These are phyloP conservation scores for Suillus americanus DNA, from an alignment of 768 basidiomycete genomes.

Conservation along the genomic window DNA sequence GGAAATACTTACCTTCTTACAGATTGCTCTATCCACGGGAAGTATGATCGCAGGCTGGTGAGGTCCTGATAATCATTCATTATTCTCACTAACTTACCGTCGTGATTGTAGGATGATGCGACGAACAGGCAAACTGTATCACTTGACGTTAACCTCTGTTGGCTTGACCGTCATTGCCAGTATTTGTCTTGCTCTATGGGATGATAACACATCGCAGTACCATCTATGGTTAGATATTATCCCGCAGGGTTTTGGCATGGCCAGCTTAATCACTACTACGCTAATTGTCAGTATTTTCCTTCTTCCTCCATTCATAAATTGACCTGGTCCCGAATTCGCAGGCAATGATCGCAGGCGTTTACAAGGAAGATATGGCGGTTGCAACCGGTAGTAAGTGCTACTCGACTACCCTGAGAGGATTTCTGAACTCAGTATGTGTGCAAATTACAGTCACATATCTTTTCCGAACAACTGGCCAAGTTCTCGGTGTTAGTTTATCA, in stretches of 20 bases:
- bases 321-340: conserved; percentile 28
- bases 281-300: conserved; percentile 60
- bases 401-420: conserved; percentile 4
- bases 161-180: conserved; percentile 59
- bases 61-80: conserved; percentile 22
- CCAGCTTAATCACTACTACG: conserved; percentile 82
- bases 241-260: conserved; percentile 83
- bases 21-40: conserved; percentile 81
- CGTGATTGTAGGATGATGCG: conserved; percentile 68
- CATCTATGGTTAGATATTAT: conserved; percentile 79
- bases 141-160: conserved; percentile 67
- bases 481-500: conserved; percentile 87
- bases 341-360: conserved; percentile 87
- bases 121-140: conserved; percentile 82
- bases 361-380: conserved; percentile 80
- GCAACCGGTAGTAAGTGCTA: conserved; percentile 83
- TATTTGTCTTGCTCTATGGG: conserved; percentile 65
- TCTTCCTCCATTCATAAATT: conserved; percentile 10
- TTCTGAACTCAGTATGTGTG: conserved; percentile 9
- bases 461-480: conserved; percentile 93
- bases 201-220: conserved; percentile 52
- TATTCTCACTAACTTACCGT: conserved; percentile 9
- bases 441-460: conserved; percentile 81
- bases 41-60: conserved; percentile 88
- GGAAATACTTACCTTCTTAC: conserved; percentile 19